phyloP scores from a whole-genome alignment of 2,329 filamentous ascomycete genomes.

The Alternaria sp. region DNA sequence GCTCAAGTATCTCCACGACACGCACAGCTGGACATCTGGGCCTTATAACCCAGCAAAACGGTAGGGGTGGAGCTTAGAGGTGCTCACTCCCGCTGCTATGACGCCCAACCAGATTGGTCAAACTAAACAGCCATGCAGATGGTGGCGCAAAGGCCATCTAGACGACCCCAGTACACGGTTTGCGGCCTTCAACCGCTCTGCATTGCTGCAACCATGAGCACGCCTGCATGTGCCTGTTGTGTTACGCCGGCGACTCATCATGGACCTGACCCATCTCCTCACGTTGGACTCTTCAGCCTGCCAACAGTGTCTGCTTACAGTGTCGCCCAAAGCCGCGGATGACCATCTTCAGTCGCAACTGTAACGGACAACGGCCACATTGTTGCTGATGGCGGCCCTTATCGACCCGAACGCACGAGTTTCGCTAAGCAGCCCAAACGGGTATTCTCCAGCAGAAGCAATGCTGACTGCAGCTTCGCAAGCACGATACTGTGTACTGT shows the following conservation, averaged over 20 bases:
- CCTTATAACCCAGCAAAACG: conserved; percentile 21
- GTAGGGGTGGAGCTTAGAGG: background rate
- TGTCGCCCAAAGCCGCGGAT: background rate
- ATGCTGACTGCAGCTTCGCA: background rate
- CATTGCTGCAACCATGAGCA: conserved; percentile 3
- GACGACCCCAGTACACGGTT: conserved; percentile 17
- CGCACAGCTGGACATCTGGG: conserved; percentile 22
- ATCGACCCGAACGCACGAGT: background rate
- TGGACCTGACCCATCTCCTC: background rate
- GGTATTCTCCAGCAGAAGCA: background rate
- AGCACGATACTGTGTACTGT: background rate
- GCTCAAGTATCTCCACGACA: conserved; percentile 11
- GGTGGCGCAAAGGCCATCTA: conserved; percentile 21
- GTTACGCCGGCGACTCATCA: background rate
- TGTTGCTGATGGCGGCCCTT: background rate
- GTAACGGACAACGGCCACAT: background rate
- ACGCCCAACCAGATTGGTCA: conserved; percentile 13
- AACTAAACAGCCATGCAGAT: conserved; percentile 12
- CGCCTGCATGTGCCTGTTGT: conserved; percentile 9
- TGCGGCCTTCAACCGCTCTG: background rate
- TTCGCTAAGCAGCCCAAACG: background rate
- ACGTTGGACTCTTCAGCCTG: background rate
- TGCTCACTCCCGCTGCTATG: conserved; percentile 22
- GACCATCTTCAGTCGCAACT: background rate
- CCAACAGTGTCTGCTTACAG: background rate